Conservation (phyloP, 768 basidiomycete species). For the Naematelia encephala region DNA sequence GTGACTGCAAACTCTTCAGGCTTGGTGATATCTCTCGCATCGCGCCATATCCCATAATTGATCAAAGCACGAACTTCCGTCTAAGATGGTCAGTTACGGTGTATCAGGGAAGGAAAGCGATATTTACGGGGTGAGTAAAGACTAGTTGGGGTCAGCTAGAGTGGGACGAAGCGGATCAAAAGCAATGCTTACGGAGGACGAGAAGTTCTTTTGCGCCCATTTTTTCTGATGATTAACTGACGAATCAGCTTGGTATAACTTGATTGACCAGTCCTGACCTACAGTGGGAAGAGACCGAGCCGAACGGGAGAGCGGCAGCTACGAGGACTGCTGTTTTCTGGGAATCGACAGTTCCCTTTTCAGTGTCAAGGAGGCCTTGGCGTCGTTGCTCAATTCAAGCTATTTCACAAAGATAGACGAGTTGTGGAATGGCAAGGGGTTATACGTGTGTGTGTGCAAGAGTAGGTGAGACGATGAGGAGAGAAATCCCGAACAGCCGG, state of each 20-base stretch:
- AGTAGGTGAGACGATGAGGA: slow-evolving; percentile 2
- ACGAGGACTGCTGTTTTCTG: too few relatives aligned
- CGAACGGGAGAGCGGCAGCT: too few relatives aligned
- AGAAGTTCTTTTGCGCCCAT: slow-evolving; percentile 15
- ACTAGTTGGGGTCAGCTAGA: slow-evolving; percentile 16
- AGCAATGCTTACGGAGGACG: slow-evolving; percentile 9
- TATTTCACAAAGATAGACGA: not conserved
- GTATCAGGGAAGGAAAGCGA: slow-evolving; percentile 1
- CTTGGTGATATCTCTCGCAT: slow-evolving; percentile 77
- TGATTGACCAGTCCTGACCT: too few relatives aligned
- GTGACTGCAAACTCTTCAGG: slow-evolving; percentile 70
- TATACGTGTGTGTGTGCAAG: not conserved
- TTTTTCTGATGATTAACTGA: not conserved
- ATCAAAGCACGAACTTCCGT: slow-evolving; percentile 76
- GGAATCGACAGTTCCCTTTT: too few relatives aligned
- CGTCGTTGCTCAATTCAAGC: too few relatives aligned
- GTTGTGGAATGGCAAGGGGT: not conserved
- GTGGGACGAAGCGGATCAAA: not conserved
- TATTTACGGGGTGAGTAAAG: slow-evolving; percentile 31
- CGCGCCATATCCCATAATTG: slow-evolving; percentile 78
- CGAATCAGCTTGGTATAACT: not conserved
- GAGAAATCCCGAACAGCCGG: not conserved
- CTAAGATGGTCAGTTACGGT: slow-evolving; percentile 10
- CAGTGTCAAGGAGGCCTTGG: too few relatives aligned
- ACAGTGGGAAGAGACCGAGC: not conserved